A percentile compares a stretch with the other conserved stretches of the same genome.
These are phyloP conservation scores for Penicillium turbatum DNA, from an alignment of 495 filamentous ascomycete species.

Conservation along the genomic window DNA sequence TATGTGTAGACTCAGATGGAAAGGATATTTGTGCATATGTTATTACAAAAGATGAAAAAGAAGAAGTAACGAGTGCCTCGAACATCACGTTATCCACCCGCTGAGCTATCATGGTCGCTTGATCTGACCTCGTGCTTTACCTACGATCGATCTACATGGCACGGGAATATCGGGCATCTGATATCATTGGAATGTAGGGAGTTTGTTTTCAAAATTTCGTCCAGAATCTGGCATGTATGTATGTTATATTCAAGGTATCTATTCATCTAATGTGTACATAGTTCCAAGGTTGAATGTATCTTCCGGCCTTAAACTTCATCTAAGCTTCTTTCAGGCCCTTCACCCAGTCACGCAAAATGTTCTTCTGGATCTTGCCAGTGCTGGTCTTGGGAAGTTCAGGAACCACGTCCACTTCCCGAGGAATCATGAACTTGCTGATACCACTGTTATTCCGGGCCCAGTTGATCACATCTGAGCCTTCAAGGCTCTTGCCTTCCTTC, in stretches of 20 bases:
- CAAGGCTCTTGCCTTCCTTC: conserved; percentile 54
- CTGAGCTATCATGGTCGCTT: conserved; percentile 3
- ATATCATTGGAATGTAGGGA: conserved; percentile 9
- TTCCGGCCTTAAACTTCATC: neutral
- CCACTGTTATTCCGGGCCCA: conserved; percentile 77
- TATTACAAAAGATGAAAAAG: neutral
- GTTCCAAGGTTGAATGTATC: neutral
- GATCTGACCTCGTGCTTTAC: conserved; percentile 16
- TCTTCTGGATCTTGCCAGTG: conserved; percentile 96
- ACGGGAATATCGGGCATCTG: conserved; percentile 3
- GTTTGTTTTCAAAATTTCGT: neutral
- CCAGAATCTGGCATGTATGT: neutral
- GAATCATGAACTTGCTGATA: conserved; percentile 95
- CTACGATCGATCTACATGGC: conserved; percentile 1
- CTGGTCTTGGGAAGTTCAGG: conserved; percentile 89
- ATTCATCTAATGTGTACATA: neutral
- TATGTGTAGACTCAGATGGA: neutral
- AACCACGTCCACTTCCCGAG: conserved; percentile 86
- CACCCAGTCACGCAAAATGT: conserved; percentile 83
- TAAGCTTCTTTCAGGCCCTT: conserved; percentile 40
- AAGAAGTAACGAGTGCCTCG: neutral
- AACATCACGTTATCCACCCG: no score
- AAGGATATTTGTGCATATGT: neutral
- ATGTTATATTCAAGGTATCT: neutral
- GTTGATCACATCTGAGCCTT: conserved; percentile 68